Evolutionary conservation across 1,139 yeast genomes (phyloP).

Genomic region (Nadsonia commutata): DNA sequence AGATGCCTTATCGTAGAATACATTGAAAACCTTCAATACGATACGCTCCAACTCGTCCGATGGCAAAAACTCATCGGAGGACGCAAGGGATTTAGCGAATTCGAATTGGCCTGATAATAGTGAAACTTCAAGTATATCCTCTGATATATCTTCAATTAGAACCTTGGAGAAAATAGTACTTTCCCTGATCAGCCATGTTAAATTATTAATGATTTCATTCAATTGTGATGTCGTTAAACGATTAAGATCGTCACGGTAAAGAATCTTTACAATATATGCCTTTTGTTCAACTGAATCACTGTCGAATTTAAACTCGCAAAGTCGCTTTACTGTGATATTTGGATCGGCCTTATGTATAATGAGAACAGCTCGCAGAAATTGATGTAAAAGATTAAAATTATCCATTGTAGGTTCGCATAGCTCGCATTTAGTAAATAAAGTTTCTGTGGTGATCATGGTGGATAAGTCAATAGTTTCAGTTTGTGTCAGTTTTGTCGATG

Average conservation of each 20-base stretch:
- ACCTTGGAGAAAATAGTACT: background rate
- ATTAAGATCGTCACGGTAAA: background rate
- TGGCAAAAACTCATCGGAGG: slow-evolving; percentile 85
- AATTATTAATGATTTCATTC: background rate
- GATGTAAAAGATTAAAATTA: background rate
- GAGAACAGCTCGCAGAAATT: background rate
- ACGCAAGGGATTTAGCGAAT: slow-evolving; percentile 96
- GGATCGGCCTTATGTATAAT: background rate
- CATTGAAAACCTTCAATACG: slow-evolving; percentile 28
- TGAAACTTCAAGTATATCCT: slow-evolving; percentile 81
- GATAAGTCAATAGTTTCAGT: background rate
- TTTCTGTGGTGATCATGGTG: background rate
- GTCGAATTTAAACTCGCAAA: background rate
- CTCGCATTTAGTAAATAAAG: background rate
- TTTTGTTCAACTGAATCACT: background rate
- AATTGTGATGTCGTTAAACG: background rate
- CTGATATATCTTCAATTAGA: background rate
- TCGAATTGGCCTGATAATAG: slow-evolving; percentile 83
- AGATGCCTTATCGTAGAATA: slow-evolving; percentile 19
- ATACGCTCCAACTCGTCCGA: slow-evolving; percentile 78
- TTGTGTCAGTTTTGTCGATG: background rate
- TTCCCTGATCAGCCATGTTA: background rate
- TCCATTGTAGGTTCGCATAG: background rate
- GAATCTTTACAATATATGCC: background rate
- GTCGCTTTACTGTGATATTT: background rate